These are phyloP conservation scores for Alternaria metachromatica DNA, from an alignment of 2,329 filamentous ascomycete species.

Conservation along the genomic window DNA sequence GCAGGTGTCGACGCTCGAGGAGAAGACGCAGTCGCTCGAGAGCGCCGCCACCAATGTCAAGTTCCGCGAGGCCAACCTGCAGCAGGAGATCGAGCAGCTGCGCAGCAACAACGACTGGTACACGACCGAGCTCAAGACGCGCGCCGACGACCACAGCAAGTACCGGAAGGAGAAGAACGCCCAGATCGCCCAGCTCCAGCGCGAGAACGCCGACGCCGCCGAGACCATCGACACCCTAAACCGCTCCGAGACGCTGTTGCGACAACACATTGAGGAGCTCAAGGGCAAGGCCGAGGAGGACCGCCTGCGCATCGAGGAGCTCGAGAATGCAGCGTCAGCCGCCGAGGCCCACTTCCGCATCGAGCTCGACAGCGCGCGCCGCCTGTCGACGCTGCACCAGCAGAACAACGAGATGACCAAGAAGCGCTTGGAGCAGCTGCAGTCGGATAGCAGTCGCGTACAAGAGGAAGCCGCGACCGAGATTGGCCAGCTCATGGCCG, in stretches of 20 bases:
- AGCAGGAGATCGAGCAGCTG: slow-evolving; percentile 88
- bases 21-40: slow-evolving; percentile 81
- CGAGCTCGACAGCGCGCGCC: slow-evolving; percentile 80
- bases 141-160: slow-evolving; percentile 83
- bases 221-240: slow-evolving; percentile 78
- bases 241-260: slow-evolving; percentile 79
- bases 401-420: slow-evolving; percentile 76
- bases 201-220: slow-evolving; percentile 83
- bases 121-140: slow-evolving; percentile 88
- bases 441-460: slow-evolving; percentile 67
- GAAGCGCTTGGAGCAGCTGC: slow-evolving; percentile 72
- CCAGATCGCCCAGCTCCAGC: slow-evolving; percentile 85
- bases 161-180: slow-evolving; percentile 94
- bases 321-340: slow-evolving; percentile 81
- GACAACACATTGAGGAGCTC: slow-evolving; percentile 80
- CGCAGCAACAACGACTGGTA: slow-evolving; percentile 94
- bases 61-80: slow-evolving; percentile 86
- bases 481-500: slow-evolving; percentile 57
- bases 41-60: slow-evolving; percentile 81
- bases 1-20: slow-evolving; percentile 81
- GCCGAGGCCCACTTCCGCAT: slow-evolving; percentile 87
- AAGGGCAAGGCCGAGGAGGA: slow-evolving; percentile 88
- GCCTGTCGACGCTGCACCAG: slow-evolving; percentile 82
- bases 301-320: slow-evolving; percentile 79
- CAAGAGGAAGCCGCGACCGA: slow-evolving; percentile 71